These are phyloP conservation scores for Saraca asoca DNA, from an alignment of 331 rosid genomes.

Conservation along the genomic window DNA sequence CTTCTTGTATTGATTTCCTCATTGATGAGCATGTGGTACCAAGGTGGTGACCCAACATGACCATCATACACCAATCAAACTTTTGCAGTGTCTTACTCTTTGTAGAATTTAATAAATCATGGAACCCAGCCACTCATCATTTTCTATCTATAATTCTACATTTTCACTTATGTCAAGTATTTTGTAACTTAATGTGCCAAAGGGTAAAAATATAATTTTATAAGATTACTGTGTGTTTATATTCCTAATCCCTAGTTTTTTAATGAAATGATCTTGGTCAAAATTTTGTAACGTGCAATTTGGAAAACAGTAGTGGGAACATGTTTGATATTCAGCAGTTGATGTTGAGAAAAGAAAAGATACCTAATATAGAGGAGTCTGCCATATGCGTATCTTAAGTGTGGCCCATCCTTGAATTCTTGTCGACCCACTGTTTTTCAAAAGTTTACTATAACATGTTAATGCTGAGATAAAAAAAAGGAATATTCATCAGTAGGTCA, in stretches of 20 bases:
- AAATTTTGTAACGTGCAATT: slow-evolving; percentile 34
- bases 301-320: slow-evolving; percentile 39
- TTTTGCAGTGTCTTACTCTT: slow-evolving; percentile 23
- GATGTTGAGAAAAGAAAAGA: slow-evolving; percentile 49
- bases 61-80: slow-evolving; percentile 32
- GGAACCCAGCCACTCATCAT: no score
- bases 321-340: slow-evolving; percentile 40
- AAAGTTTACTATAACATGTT: slow-evolving; percentile 26
- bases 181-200: no score
- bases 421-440: slow-evolving; percentile 53
- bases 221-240: no score
- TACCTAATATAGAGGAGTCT: slow-evolving; percentile 47
- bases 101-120: not conserved
- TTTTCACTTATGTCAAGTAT: no score
- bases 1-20: no score
- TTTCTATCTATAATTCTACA: no score
- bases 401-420: slow-evolving; percentile 80
- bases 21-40: no score
- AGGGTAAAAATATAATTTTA: no score
- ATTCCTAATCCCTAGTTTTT: no score
- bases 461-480: not conserved
- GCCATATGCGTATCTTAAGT: slow-evolving; percentile 42
- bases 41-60: no score
- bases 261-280: slow-evolving; percentile 26
- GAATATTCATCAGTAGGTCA: not conserved